Conservation (phyloP, 306 rosid genomes). For the Cicer chorassanicum region DNA sequence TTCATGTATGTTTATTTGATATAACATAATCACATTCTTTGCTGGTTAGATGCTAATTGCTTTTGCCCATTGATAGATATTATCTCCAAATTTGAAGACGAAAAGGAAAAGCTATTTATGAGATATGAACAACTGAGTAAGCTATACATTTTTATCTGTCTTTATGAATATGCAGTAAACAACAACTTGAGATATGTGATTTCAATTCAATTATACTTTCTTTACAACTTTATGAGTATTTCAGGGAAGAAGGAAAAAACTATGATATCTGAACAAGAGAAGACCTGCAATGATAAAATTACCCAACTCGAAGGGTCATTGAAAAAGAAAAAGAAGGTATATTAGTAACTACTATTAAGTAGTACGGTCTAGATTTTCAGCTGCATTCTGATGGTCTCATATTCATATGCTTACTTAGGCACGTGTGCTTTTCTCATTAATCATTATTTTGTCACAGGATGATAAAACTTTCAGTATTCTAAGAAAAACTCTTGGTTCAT, state of each 20-base stretch:
- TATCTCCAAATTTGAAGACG: constrained; percentile 88
- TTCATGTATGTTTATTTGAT: constrained; percentile 19
- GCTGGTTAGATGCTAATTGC: constrained; percentile 35
- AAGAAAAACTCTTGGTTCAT: constrained; percentile 86
- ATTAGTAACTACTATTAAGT: not conserved
- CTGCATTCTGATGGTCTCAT: not conserved
- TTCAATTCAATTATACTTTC: not conserved
- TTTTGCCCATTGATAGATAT: constrained; percentile 54
- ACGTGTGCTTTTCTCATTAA: constrained; percentile 28
- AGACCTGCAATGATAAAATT: constrained; percentile 70
- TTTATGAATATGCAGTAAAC: constrained; percentile 3
- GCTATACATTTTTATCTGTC: constrained; percentile 37
- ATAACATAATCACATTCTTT: constrained; percentile 2
- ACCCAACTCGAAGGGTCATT: constrained; percentile 76
- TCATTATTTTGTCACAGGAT: constrained; percentile 57
- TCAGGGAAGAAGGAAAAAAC: constrained; percentile 82
- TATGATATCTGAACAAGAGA: constrained; percentile 79
- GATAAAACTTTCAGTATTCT: constrained; percentile 85
- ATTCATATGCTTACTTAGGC: not conserved
- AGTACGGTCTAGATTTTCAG: constrained; percentile 28
- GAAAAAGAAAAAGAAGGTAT: constrained; percentile 87
- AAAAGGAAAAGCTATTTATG: constrained; percentile 76
- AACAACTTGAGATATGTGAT: not conserved
- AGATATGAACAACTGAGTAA: constrained; percentile 91
- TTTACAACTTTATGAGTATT: constrained; percentile 36